phyloP scores from a whole-genome alignment of 2,329 filamentous ascomycete genomes.

The Coniochaeta sp. region DNA sequence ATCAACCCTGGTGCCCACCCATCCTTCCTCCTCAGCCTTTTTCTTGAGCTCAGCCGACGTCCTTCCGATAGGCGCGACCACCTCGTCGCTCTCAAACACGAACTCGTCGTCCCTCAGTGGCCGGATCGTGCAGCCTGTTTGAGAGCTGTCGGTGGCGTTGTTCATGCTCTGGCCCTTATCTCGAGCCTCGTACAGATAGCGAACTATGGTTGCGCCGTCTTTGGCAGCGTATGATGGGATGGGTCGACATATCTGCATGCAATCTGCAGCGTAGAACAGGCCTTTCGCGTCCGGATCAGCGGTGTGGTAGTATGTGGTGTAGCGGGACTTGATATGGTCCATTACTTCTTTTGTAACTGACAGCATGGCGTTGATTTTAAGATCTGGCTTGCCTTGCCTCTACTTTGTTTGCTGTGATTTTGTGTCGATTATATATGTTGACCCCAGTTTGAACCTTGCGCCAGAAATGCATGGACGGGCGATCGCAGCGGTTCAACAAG shows the following conservation, averaged over 20 bases:
- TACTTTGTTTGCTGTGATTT: too few relatives aligned
- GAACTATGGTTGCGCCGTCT: conserved; percentile 15
- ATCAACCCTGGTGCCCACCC: conserved; percentile 20
- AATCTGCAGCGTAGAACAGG: conserved; percentile 7
- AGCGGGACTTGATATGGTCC: conserved; percentile 8
- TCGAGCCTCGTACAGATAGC: conserved; percentile 13
- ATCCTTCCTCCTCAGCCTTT: conserved; percentile 11
- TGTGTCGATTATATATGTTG: too few relatives aligned
- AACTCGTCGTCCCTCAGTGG: conserved; percentile 7
- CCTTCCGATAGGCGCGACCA: conserved; percentile 9
- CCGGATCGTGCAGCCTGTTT: conserved; percentile 10
- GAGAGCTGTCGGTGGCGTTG: not conserved
- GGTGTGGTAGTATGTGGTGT: conserved; percentile 7
- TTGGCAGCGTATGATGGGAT: conserved; percentile 14
- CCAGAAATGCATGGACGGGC: too few relatives aligned
- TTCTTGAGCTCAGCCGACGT: conserved; percentile 5
- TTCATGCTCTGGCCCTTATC: not conserved
- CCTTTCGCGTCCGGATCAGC: conserved; percentile 8
- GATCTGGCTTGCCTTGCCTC: too few relatives aligned
- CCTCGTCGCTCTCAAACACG: conserved; percentile 11
- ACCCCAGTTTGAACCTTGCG: too few relatives aligned
- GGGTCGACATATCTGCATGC: conserved; percentile 15
- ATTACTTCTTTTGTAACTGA: not conserved
- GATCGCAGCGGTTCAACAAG: too few relatives aligned
- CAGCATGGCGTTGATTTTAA: not conserved